Conservation (phyloP, 495 filamentous ascomycete species). For the Penicillium ucsense region DNA sequence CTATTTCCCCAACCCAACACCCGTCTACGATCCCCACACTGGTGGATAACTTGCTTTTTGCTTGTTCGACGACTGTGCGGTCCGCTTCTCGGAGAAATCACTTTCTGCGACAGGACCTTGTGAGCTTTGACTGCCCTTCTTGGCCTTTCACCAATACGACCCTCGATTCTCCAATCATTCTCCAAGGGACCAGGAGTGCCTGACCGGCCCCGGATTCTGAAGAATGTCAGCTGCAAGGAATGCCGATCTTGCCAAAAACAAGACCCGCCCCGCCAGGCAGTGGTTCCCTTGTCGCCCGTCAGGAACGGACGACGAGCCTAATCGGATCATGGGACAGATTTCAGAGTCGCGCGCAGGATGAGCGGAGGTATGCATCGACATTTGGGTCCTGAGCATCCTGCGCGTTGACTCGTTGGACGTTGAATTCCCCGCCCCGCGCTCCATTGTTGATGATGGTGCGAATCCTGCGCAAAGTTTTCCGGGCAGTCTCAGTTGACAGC, state of each 20-base stretch:
- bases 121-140: no score
- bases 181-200: neutral
- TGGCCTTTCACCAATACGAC: neutral
- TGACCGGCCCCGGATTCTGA: neutral
- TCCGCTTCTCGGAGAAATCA: no score
- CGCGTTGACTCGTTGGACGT: neutral
- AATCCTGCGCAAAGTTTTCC: no score
- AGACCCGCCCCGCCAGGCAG: slow-evolving; percentile 10
- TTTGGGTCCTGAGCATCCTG: neutral
- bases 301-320: slow-evolving; percentile 3
- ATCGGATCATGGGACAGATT: slow-evolving; percentile 1
- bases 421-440: no score
- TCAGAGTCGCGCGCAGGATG: neutral
- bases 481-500: no score
- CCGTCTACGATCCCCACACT: no score
- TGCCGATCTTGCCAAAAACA: slow-evolving; percentile 12
- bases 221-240: slow-evolving; percentile 6
- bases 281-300: neutral
- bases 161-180: neutral
- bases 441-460: no score
- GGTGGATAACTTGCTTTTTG: no score
- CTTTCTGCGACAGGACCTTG: no score
- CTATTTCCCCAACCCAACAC: no score
- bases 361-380: neutral
- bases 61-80: no score